Base-by-base conservation (phyloP, 2,329 filamentous ascomycete species). In the Drechslerella stenobrocha region DNA sequence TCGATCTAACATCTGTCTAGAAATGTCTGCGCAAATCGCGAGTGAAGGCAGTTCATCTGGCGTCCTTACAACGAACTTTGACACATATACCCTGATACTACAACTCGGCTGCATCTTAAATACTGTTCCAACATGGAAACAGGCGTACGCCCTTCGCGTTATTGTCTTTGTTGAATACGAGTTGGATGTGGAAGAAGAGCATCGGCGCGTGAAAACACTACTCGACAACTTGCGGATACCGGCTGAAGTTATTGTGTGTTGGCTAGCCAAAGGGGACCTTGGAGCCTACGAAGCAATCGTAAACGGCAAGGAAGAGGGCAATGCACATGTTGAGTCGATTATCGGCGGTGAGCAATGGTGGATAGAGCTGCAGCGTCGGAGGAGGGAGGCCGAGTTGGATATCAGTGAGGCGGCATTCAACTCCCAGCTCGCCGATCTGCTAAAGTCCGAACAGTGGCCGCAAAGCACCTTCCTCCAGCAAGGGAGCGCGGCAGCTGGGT, bases 91-190 rank as follows among this genome's bases (percentile, higher is more conserved):
- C 6, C 59, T 74, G 18, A 74, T 74, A 26, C 61, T 74, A 8
- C 72, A 74, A 52, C 55, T 74, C 6, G 90, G 90, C 0, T 92
- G 89, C 72, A 95, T 95, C 61, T 77, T 95, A 1, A 84, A 87
- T 70, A 93, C 88, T 1, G 89, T 93, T 0, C 86, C 87, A 1
- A 84, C 86, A 0, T 95, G 89, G 89, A 88, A 87, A 72, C 84
- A 83, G 52, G 82, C 81, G 0, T 93, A 88, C 75, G 81, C 79
- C 37, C 77, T 95, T 5, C 85, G 90, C 35, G 87, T 95, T 2
- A 83, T 87, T 55, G 89, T 95, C 0, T 95, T 95, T 75, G 90
- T 95, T 18, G 90, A 95, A 74, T 95, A 95, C 71, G 89, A 93
- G 74, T 84, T 81, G 23, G 90, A 95, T 71, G 86, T 95, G 0